Percentiles rank a stretch among this genome's conserved stretches.
Evolutionary conservation across 306 rosid species (phyloP).

Genomic region (Ammopiptanthus mongolicus): DNA sequence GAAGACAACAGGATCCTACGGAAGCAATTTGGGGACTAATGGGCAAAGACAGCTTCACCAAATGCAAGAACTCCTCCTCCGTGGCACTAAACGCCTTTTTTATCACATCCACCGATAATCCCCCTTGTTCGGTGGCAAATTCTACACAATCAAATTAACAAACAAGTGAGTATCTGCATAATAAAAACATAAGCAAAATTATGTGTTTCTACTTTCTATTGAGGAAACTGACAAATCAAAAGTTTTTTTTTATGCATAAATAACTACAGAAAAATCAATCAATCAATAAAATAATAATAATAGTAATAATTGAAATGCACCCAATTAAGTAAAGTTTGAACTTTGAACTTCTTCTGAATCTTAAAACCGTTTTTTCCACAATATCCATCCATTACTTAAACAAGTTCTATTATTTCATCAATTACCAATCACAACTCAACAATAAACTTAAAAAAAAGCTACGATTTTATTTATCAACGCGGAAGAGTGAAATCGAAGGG

Average conservation of each 20-base stretch:
- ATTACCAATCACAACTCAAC: background rate
- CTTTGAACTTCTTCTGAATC: background rate
- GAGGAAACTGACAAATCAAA: background rate
- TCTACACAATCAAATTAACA: conserved; percentile 45
- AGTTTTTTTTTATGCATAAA: background rate
- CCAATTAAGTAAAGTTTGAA: background rate
- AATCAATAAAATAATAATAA: background rate
- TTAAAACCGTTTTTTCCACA: background rate
- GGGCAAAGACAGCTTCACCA: conserved; percentile 63
- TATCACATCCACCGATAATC: conserved; percentile 74
- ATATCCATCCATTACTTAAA: background rate
- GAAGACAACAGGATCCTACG: conserved; percentile 88
- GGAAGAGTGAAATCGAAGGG: background rate
- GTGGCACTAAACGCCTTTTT: conserved; percentile 85
- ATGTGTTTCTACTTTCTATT: background rate
- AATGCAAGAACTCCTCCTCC: conserved; percentile 67
- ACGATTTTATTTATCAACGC: background rate
- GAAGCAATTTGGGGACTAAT: conserved; percentile 75
- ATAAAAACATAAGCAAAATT: background rate
- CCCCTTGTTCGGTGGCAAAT: conserved; percentile 80
- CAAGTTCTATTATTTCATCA: background rate
- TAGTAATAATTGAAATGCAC: background rate
- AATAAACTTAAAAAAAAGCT: background rate
- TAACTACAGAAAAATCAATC: background rate
- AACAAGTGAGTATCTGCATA: background rate